Conservation (phyloP, 1,284 basidiomycete species). For the Microbotryomycetes sp. region DNA sequence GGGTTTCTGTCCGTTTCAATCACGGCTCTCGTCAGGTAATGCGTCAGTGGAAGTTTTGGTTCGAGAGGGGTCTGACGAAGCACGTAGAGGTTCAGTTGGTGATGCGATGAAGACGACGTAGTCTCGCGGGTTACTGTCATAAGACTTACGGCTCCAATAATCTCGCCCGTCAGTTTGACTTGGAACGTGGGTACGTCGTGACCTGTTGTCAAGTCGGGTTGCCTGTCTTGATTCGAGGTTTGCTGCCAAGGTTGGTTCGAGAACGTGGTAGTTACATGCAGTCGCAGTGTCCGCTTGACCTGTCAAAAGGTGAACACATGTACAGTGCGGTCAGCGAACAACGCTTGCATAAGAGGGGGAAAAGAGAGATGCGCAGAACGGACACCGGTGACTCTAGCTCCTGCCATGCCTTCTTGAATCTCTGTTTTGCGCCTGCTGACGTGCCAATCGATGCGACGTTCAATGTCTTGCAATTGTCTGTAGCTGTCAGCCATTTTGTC, state of each 20-base stretch:
- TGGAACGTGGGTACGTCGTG: conserved; percentile 19
- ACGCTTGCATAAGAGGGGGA: too few species aligned
- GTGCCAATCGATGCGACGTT: conserved; percentile 91
- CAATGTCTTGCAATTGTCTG: conserved; percentile 75
- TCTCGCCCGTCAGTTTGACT: conserved; percentile 31
- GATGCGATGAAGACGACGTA: too few species aligned
- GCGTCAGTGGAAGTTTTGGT: conserved; percentile 67
- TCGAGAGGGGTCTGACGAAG: conserved; percentile 45
- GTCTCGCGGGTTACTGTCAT: too few species aligned
- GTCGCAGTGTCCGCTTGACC: conserved; percentile 75
- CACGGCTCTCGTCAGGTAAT: conserved; percentile 73
- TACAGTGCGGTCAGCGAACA: not conserved
- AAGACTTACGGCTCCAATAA: conserved; percentile 21
- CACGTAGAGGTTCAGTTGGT: too few species aligned
- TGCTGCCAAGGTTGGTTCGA: conserved; percentile 58
- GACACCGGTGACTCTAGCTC: not conserved
- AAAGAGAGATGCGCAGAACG: not conserved
- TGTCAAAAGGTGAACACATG: conserved; percentile 38
- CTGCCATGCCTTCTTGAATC: conserved; percentile 44
- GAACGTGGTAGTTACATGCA: conserved; percentile 83
- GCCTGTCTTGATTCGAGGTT: conserved; percentile 13
- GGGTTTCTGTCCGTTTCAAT: conserved; percentile 84
- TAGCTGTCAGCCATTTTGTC: conserved; percentile 48
- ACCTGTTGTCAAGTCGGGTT: not conserved
- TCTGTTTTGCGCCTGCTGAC: conserved; percentile 84